These are phyloP conservation scores for Eustoma russellianum DNA, from an alignment of 257 asterid species.

Conservation along the genomic window DNA sequence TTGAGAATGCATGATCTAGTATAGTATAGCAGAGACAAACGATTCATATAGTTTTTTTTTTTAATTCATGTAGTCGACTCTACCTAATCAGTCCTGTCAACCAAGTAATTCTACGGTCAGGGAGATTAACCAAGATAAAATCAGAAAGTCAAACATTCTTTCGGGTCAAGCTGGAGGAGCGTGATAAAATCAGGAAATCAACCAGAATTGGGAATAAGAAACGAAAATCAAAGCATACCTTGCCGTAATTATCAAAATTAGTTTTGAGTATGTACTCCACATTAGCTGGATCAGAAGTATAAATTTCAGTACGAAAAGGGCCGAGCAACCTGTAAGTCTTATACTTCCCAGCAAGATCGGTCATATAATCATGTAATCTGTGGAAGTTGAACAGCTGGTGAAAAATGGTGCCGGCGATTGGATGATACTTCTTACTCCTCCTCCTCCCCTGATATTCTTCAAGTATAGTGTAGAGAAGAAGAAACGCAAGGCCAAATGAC, in stretches of 20 bases:
- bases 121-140: too few species aligned
- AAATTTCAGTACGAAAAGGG: constrained; percentile 44
- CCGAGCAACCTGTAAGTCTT: constrained; percentile 50
- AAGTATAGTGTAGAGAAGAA: constrained; percentile 14
- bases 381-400: constrained; percentile 48
- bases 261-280: constrained; percentile 62
- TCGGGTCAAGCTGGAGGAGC: too few species aligned
- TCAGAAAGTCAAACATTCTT: too few species aligned
- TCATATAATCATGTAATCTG: constrained; percentile 59
- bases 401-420: constrained; percentile 48
- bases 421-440: constrained; percentile 39
- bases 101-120: too few species aligned
- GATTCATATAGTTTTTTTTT: too few species aligned
- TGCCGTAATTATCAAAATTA: constrained; percentile 54
- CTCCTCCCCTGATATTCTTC: constrained; percentile 14
- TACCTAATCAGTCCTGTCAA: too few species aligned
- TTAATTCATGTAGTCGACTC: too few species aligned
- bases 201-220: too few species aligned
- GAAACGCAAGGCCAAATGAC: constrained; percentile 9
- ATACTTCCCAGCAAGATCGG: constrained; percentile 41
- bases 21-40: too few species aligned
- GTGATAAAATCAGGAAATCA: too few species aligned
- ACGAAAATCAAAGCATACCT: constrained; percentile 22
- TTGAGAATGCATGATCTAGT: too few species aligned
- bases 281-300: constrained; percentile 54